A percentile compares a stretch with the other conserved stretches of the same genome.
These are phyloP conservation scores for Silene latifolia DNA, from an alignment of 148 eudicot genomes.

Conservation along the genomic window DNA sequence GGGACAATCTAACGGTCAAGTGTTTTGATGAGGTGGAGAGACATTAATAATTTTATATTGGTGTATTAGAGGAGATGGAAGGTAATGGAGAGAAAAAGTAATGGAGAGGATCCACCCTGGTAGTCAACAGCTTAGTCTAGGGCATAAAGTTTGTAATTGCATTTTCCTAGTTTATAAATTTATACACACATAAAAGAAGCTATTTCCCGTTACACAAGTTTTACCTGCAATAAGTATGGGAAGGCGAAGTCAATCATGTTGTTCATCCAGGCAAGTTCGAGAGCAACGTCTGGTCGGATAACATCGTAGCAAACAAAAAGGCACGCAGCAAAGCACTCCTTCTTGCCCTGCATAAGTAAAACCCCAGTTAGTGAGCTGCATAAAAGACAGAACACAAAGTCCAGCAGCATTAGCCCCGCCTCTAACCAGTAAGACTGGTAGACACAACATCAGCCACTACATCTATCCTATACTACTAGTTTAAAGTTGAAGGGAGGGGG, in stretches of 20 bases:
- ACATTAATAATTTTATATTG: too few relatives aligned
- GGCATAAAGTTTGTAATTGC: neutral
- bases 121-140: neutral
- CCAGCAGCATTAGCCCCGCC: too few relatives aligned
- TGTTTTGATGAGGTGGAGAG: too few relatives aligned
- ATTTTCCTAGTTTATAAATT: neutral
- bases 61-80: too few relatives aligned
- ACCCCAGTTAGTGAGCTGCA: conserved; percentile 12
- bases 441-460: neutral
- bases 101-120: too few relatives aligned
- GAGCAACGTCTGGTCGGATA: conserved; percentile 87
- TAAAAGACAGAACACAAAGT: neutral
- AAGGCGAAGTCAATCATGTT: conserved; percentile 97
- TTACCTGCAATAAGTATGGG: conserved; percentile 97
- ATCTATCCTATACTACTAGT: neutral
- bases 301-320: conserved; percentile 92
- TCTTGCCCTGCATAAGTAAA: conserved; percentile 73
- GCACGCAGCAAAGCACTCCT: conserved; percentile 95
- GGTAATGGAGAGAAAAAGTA: too few relatives aligned
- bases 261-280: conserved; percentile 99
- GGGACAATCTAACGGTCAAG: too few relatives aligned
- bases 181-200: neutral
- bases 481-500: neutral
- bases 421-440: neutral
- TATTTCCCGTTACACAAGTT: neutral